These are phyloP conservation scores for Lactarius evosmus DNA, from an alignment of 768 basidiomycete species.

Conservation along the genomic window DNA sequence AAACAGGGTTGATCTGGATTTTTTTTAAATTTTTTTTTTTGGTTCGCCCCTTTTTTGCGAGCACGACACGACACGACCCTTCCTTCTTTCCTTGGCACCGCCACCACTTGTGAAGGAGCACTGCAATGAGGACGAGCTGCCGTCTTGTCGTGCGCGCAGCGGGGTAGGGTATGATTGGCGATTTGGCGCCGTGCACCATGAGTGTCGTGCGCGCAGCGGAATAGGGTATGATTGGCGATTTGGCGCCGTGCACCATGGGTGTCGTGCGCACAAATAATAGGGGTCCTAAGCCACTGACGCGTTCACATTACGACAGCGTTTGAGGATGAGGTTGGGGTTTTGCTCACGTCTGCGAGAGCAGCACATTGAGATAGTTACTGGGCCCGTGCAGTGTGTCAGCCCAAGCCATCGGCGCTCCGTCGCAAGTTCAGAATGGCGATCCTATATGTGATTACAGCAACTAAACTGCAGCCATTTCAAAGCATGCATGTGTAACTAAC, in stretches of 20 bases:
- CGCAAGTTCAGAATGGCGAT: background rate
- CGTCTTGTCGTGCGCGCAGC: conserved; percentile 1
- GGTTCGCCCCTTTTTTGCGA: background rate
- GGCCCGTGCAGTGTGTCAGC: too few species aligned
- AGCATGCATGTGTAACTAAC: background rate
- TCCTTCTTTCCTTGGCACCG: conserved; percentile 9
- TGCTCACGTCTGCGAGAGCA: background rate
- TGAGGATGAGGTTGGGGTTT: background rate
- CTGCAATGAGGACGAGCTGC: conserved; percentile 11
- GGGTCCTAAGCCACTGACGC: background rate
- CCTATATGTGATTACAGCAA: background rate
- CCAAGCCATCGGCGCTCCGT: background rate
- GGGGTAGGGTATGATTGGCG: conserved; percentile 5
- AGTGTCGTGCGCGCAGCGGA: background rate
- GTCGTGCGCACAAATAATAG: background rate
- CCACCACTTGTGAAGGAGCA: conserved; percentile 5
- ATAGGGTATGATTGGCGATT: conserved; percentile 6
- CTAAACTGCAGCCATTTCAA: background rate
- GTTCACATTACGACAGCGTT: background rate
- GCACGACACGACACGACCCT: background rate
- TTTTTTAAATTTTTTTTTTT: background rate
- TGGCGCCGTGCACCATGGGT: background rate
- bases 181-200: background rate
- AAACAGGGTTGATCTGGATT: too few species aligned
- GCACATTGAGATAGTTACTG: background rate